Base-by-base conservation (phyloP, 208 protist genomes). In the Leishmania tarentolae region DNA sequence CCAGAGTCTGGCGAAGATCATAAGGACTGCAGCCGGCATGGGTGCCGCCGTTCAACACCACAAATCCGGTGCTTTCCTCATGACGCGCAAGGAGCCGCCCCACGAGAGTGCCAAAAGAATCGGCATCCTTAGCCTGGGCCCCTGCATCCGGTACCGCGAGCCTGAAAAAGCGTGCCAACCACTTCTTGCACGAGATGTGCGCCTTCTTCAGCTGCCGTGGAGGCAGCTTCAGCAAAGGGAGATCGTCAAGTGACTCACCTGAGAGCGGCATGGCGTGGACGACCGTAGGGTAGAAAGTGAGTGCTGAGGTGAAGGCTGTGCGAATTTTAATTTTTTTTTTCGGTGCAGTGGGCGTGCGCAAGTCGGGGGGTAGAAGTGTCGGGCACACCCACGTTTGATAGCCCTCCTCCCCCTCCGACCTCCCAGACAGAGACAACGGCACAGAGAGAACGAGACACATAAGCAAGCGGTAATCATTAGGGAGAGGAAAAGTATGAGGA, bases 31-130 rank as follows among this genome's bases (percentile, higher is more conserved):
- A 87, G 19, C 92, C 88, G 5, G 90, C 83, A 3, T 92, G 82
- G 31, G 89, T 76, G 56, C 92, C 92, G 6, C 85, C 87, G 70
- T 95, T 95, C n/a, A 95, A 69, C 3, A 84, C 92, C 40, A 95
- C 75, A 73, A 91, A 92, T 1, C 87, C 92, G 31, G 77, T 84
- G 0, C 74, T 66, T 28, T 63, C 59, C 66, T n/a, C 73, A 19
- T 52, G 78, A 31, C 56, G 52, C 7, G 50, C 31, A 31, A 61
- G 46, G 9, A 81, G 15, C 40, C 59, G 17, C 47, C 28, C 47
- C 50, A 21, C 61, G 11, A 80, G 44, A 13, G 37, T 37, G 35
- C n/a, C 56, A 17, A 78, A 57, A 6, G 2, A 9, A n/a, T 61
- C 46, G 2, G 35, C 61, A 47, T 65, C 57, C 57, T 37, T 13